phyloP scores from a whole-genome alignment of 257 asterid genomes.

The Cynanchum wilfordii region DNA sequence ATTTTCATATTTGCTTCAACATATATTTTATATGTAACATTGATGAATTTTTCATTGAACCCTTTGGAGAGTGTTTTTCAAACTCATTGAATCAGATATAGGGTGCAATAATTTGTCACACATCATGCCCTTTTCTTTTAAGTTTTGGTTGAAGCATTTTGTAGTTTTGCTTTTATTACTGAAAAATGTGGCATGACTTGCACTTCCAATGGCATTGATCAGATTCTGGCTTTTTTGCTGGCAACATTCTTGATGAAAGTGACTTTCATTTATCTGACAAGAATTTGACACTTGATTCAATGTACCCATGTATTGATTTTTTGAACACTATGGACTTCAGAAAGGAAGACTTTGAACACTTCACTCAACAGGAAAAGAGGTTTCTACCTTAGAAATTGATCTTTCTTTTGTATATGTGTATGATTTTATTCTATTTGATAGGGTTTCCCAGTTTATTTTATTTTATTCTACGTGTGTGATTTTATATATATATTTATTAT shows the following conservation, averaged over 20 bases:
- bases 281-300: slow-evolving; percentile 25
- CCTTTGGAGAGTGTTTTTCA: not conserved
- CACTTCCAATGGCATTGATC: slow-evolving; percentile 17
- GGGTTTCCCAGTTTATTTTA: slow-evolving; percentile 16
- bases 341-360: slow-evolving; percentile 33
- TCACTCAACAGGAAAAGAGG: slow-evolving; percentile 45
- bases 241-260: slow-evolving; percentile 32
- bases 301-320: slow-evolving; percentile 36
- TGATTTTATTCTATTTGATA: not conserved
- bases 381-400: slow-evolving; percentile 14
- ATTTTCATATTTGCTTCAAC: not conserved
- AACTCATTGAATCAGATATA: slow-evolving; percentile 6
- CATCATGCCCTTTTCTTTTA: not conserved
- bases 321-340: slow-evolving; percentile 28
- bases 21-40: not conserved
- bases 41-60: not conserved
- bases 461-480: too few relatives aligned
- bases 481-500: too few relatives aligned
- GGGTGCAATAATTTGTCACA: not conserved
- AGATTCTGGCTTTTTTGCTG: slow-evolving; percentile 37
- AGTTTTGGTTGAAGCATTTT: not conserved
- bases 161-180: not conserved
- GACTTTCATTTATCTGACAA: slow-evolving; percentile 30
- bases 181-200: slow-evolving; percentile 2
- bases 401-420: not conserved